phyloP scores from a whole-genome alignment of 148 eudicot genomes.

The Cornus controversa region DNA sequence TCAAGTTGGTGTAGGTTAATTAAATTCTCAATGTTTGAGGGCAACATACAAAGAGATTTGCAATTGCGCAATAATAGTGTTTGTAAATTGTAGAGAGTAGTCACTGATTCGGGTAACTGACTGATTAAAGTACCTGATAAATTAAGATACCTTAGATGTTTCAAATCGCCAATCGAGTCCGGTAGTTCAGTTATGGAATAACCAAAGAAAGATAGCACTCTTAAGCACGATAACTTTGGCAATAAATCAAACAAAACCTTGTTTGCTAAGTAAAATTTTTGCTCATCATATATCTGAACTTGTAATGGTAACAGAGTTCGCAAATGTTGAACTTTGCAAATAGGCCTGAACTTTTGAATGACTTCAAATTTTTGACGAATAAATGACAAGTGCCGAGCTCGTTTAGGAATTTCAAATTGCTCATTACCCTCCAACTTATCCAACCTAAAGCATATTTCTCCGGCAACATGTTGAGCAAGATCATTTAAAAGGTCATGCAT shows the following conservation, averaged over 20 bases:
- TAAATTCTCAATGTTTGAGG: too few species aligned
- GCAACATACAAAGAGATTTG: not conserved
- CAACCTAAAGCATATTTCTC: too few species aligned
- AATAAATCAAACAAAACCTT: too few species aligned
- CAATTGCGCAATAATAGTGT: too few species aligned
- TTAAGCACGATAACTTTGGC: not conserved
- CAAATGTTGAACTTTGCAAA: not conserved
- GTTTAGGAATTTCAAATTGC: not conserved
- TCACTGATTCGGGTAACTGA: too few species aligned
- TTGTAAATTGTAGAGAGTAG: too few species aligned
- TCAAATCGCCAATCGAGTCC: slow-evolving; percentile 4
- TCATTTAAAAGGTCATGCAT: slow-evolving; percentile 1
- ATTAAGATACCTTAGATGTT: slow-evolving; percentile 18
- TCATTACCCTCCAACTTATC: not conserved
- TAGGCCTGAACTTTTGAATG: not conserved
- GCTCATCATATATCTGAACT: too few species aligned
- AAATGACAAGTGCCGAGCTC: not conserved
- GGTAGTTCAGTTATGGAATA: not conserved
- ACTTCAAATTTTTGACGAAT: not conserved
- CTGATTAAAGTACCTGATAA: not conserved
- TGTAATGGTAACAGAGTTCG: too few species aligned
- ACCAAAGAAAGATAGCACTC: not conserved
- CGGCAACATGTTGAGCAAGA: not conserved
- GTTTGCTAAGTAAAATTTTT: too few species aligned
- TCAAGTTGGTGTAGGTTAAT: too few species aligned